A percentile compares a stretch with the other conserved stretches of the same genome.
These are phyloP conservation scores for Aspergillus sp. DNA, from an alignment of 2,329 filamentous ascomycete genomes.

Conservation along the genomic window DNA sequence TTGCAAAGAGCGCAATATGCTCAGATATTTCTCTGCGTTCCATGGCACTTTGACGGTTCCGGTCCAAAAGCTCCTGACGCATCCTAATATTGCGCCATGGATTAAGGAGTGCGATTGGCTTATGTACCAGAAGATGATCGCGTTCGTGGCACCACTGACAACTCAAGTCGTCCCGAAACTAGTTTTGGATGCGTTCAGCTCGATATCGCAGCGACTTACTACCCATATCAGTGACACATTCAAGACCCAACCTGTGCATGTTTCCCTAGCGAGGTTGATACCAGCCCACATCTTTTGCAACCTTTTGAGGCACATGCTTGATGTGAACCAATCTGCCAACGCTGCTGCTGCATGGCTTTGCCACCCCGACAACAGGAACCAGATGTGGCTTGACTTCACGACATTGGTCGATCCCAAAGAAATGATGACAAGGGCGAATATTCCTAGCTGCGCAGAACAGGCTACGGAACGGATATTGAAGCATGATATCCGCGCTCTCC, in stretches of 20 bases:
- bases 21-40: constrained; percentile 91
- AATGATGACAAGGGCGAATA: constrained; percentile 42
- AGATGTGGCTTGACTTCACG: constrained; percentile 88
- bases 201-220: constrained; percentile 79
- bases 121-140: constrained; percentile 96
- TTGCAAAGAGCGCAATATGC: constrained; percentile 96
- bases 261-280: constrained; percentile 80
- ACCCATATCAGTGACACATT: constrained; percentile 82
- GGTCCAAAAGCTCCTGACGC: constrained; percentile 85
- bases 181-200: constrained; percentile 82
- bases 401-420: constrained; percentile 40
- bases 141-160: constrained; percentile 82
- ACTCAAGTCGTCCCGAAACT: constrained; percentile 87
- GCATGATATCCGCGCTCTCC: constrained; percentile 44
- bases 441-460: constrained; percentile 38
- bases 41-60: constrained; percentile 95
- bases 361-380: constrained; percentile 82
- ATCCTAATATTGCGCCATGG: constrained; percentile 81
- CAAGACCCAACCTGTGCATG: constrained; percentile 78
- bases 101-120: constrained; percentile 94
- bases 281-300: constrained; percentile 87
- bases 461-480: constrained; percentile 42
- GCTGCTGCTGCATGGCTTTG: constrained; percentile 91
- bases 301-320: constrained; percentile 79
- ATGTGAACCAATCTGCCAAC: constrained; percentile 91